Evolutionary conservation across 164 flowering plant species (phyloP).

Genomic region (Dillenia turbinata): DNA sequence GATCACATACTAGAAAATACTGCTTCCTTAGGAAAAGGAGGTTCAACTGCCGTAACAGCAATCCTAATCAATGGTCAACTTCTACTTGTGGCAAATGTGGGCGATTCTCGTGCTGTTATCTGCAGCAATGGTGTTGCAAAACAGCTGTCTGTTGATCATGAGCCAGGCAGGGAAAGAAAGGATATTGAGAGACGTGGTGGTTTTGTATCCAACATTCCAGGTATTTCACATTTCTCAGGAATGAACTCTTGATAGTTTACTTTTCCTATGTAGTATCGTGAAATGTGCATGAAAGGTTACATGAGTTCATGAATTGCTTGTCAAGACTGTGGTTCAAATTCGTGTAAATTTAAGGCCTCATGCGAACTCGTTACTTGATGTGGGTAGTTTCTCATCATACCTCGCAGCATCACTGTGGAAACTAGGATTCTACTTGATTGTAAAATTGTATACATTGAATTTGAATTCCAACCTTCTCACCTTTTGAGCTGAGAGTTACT

Average conservation of each 20-base stretch:
- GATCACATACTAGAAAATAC: conserved; percentile 49
- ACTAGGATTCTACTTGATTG: too few relatives aligned
- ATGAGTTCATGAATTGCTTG: too few relatives aligned
- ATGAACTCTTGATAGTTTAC: not conserved
- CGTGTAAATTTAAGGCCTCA: too few relatives aligned
- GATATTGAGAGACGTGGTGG: conserved; percentile 62
- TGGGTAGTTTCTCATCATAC: too few relatives aligned
- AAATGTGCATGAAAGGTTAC: too few relatives aligned
- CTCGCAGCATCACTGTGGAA: too few relatives aligned
- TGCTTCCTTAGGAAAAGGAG: conserved; percentile 57
- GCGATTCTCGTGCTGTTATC: conserved; percentile 66
- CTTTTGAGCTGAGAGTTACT: too few relatives aligned
- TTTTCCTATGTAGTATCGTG: too few relatives aligned
- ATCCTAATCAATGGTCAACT: conserved; percentile 56
- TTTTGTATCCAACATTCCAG: conserved; percentile 68
- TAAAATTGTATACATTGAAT: not conserved
- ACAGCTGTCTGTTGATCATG: conserved; percentile 68
- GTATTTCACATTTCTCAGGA: conserved; percentile 17
- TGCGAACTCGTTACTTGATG: too few relatives aligned
- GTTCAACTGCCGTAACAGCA: conserved; percentile 92
- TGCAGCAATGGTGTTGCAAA: conserved; percentile 48
- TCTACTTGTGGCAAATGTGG: conserved; percentile 61
- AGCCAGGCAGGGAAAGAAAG: conserved; percentile 50
- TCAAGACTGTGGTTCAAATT: too few relatives aligned
- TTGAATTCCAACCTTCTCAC: not conserved